phyloP scores from a whole-genome alignment of 805 yeast species.

The Candida andamanensis region DNA sequence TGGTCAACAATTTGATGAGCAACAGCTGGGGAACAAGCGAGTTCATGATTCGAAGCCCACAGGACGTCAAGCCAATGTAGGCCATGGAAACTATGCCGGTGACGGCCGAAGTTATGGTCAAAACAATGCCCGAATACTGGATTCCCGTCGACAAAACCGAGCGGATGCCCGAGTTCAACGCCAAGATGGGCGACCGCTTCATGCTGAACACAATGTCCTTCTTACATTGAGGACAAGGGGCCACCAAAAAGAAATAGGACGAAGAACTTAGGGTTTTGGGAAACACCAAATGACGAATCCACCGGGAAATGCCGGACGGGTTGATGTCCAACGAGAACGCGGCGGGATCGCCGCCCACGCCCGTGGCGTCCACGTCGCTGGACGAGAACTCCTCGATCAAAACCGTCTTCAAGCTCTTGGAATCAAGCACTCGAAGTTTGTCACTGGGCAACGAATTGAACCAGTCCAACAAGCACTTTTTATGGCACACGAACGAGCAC shows the following conservation, averaged over 20 bases:
- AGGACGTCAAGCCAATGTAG: conserved; percentile 32
- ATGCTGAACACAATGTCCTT: conserved; percentile 27
- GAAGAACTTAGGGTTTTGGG: background rate
- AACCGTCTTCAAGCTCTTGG: background rate
- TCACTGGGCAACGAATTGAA: conserved; percentile 30
- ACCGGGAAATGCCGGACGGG: background rate
- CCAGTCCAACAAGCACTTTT: conserved; percentile 39
- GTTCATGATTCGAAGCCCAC: conserved; percentile 35
- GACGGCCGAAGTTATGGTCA: conserved; percentile 36
- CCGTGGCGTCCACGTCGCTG: no score
- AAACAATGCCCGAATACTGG: conserved; percentile 26
- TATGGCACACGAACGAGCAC: conserved; percentile 32
- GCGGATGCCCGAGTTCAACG: conserved; percentile 15
- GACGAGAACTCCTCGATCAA: background rate
- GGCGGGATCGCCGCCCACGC: no score
- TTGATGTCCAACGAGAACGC: conserved; percentile 1
- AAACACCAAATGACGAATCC: conserved; percentile 1
- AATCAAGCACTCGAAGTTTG: conserved; percentile 13
- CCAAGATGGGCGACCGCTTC: conserved; percentile 22
- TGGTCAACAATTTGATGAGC: conserved; percentile 18
- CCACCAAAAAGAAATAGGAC: conserved; percentile 11
- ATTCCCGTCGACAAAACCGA: conserved; percentile 16
- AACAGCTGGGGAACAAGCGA: conserved; percentile 30
- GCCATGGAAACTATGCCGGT: conserved; percentile 38
- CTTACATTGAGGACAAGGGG: conserved; percentile 41